Conservation (phyloP, 768 basidiomycete genomes). For the Hypholoma sublateritium region DNA sequence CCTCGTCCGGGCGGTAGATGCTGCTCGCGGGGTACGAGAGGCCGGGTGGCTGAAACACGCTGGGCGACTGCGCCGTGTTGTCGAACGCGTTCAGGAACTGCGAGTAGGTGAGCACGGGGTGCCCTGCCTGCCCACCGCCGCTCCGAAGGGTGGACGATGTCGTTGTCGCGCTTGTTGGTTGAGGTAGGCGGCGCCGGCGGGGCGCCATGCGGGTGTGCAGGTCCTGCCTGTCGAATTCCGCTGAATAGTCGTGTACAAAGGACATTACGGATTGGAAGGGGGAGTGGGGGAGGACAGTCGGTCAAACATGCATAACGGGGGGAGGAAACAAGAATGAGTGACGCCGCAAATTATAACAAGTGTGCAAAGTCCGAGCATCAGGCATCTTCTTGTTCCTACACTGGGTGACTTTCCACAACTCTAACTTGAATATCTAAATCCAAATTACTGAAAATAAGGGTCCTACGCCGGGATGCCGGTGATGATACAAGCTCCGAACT, state of each 20-base stretch:
- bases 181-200: conserved; percentile 19
- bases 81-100: conserved; percentile 22
- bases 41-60: conserved; percentile 12
- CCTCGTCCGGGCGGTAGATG: conserved; percentile 9
- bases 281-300: neutral
- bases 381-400: neutral
- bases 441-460: no score
- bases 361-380: neutral
- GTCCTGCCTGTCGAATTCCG: conserved; percentile 23
- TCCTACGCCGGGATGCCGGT: no score
- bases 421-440: no score
- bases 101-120: conserved; percentile 18
- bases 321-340: neutral
- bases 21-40: conserved; percentile 15
- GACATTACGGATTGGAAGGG: conserved; percentile 10
- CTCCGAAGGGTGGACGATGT: conserved; percentile 15
- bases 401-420: no score
- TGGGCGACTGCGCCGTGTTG: conserved; percentile 12
- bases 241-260: conserved; percentile 16
- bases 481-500: no score
- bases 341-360: neutral
- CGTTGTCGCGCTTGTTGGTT: conserved; percentile 16
- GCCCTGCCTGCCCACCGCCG: conserved; percentile 9
- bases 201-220: conserved; percentile 19
- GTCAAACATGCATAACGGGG: neutral